Evolutionary conservation across 148 eudicot genomes (phyloP).

Genomic region (Persicaria maculosa): DNA sequence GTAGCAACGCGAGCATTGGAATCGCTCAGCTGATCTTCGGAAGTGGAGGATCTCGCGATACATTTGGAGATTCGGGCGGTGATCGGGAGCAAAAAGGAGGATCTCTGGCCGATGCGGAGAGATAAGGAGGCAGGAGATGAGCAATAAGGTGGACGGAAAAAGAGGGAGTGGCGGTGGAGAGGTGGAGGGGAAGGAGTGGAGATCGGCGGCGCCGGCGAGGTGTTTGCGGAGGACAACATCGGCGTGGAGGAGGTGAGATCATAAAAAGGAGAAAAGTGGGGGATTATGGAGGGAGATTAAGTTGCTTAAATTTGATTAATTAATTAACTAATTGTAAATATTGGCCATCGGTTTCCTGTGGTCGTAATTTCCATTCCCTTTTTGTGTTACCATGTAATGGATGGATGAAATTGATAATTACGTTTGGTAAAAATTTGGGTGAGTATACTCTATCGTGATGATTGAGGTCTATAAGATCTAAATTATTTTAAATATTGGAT

Average conservation of each 20-base stretch:
- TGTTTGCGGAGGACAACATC: slow-evolving; percentile 14
- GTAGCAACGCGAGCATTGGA: slow-evolving; percentile 11
- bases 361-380: too few relatives aligned
- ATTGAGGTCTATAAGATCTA: too few relatives aligned
- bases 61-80: slow-evolving; percentile 22
- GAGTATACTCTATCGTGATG: too few relatives aligned
- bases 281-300: background rate
- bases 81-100: slow-evolving; percentile 17
- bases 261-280: background rate
- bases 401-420: too few relatives aligned
- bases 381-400: too few relatives aligned
- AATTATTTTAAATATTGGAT: too few relatives aligned
- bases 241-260: background rate
- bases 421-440: too few relatives aligned
- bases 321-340: too few relatives aligned
- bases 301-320: background rate
- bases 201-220: slow-evolving; percentile 21
- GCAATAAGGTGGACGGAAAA: slow-evolving; percentile 5
- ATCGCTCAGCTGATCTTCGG: slow-evolving; percentile 31
- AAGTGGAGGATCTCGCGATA: slow-evolving; percentile 34
- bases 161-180: slow-evolving; percentile 14
- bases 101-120: slow-evolving; percentile 4
- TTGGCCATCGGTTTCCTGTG: too few relatives aligned
- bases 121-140: background rate
- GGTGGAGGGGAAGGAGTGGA: slow-evolving; percentile 16